Evolutionary conservation across 371 early-diverging fungal genomes (phyloP), one percentile per base, ranked within the genome.

Genomic region (Mortierella sp.): DNA sequence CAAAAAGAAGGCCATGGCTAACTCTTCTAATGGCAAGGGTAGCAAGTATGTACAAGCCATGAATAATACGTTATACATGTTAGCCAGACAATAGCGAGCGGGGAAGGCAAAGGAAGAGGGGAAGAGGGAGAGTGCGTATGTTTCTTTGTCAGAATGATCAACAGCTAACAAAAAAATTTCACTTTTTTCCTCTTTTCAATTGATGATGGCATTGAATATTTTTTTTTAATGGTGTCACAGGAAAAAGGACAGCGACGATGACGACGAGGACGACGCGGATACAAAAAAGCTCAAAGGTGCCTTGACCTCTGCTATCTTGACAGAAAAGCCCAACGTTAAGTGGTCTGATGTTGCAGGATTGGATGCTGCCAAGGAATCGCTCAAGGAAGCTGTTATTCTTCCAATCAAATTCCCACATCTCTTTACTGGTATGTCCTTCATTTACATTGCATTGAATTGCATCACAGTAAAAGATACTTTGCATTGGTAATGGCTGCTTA

Each of bases 301-400:
- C 3, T 59, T 77, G 70, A 70, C 65, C 82, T 90, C 95, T 26
- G 97, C 97, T 15, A 96, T 98, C 66, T 79, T 98, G 70, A 92
- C 93, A 40, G 98, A 98, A 73, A 97, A 96, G 73, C 98, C 98
- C 40, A 96, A 98, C 83, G 94, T 98, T 49, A 90, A 89, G 55
- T 99, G 98, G 98, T 91, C 92, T 6, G 99, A 99, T 86, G 95
- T 99, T 43, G 99, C 99, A 32, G 99, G 99, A 35, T 85, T 99
- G 75, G 99, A 99, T 68, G 92, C 88, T 1, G 99, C 99, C 57
- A 99, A 99, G 86, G 98, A 98, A 83, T 96, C 99, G 47, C 89
- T 99, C 67, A 96, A 97, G 83, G 99, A 99, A 85, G 97, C 99
- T 1, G 98, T 99, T 10, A 99, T 99, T 76, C 85, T 99, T 61